Base-by-base conservation (phyloP, 495 filamentous ascomycete species). In the Lentithecium fluviatile region DNA sequence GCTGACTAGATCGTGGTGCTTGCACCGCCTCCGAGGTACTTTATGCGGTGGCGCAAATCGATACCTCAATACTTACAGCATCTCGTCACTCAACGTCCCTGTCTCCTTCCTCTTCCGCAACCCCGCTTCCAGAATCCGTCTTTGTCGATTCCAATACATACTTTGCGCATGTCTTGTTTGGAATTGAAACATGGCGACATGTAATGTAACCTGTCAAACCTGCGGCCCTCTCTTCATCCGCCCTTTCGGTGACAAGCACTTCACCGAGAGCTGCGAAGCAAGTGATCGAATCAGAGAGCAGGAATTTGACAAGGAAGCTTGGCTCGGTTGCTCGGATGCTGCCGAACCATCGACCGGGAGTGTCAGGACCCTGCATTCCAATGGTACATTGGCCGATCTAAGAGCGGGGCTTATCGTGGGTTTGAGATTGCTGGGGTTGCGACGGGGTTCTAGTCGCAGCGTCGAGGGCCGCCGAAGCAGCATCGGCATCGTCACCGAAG, bases 401-500 rank as follows among this genome's bases (percentile, higher is more conserved):
- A 26, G 25, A 23, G 26, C 36, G 48, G 26, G 51, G 32, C 47
- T 65, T 61, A 54, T 64, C 56, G 26, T 63, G 46, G 25, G 17
- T 23, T 45, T 34, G 29, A 43, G 52, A 25, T 29, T 49, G 49
- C 11, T 26, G 57, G 43, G 58, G 57, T 57, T 47, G 52, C 43
- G 59, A 56, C 55, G 52, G 52, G 48, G 64, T 62, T 57, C 40
- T 53, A 65, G 54, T 59, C 12, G 55, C 34, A 65, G 55, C 43
- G 25, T 26, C 29, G 37, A 26, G 15, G 38, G 51, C 32, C 21
- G 52, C 12, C 13, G 56, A 52, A 36, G 56, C 52, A 12, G 55
- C 25, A 26, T 47, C 43, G 25, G 60, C 15, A 43, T 80, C 75
- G 26, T 90, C 88, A 12, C 77, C 75, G 58, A 95, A 91, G 0